Conservation (phyloP, 148 eudicot genomes). For the Euryodendron excelsum region DNA sequence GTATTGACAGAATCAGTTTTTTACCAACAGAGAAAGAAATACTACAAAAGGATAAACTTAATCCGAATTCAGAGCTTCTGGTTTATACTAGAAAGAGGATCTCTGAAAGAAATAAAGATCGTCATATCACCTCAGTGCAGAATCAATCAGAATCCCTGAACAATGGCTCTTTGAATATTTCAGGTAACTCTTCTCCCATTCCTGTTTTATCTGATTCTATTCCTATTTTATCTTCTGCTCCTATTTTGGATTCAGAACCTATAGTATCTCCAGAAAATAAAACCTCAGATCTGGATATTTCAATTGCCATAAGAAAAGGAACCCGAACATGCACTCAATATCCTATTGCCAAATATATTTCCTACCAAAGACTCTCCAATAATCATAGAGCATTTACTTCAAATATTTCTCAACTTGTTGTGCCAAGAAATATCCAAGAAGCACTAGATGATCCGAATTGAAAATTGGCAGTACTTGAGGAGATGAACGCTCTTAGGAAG, state of each 20-base stretch:
- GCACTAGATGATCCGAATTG: constrained; percentile 9
- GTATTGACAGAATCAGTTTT: no score
- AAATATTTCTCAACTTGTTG: not conserved
- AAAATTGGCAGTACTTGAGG: not conserved
- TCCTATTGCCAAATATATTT: not conserved
- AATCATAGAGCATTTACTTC: not conserved
- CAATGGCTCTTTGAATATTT: not conserved
- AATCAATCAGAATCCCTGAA: not conserved
- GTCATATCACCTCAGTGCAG: not conserved
- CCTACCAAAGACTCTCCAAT: not conserved
- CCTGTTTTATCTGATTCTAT: no score
- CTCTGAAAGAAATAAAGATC: not conserved
- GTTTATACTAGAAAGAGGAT: not conserved
- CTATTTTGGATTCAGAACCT: not conserved
- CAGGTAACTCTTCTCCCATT: not conserved
- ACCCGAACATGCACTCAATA: not conserved
- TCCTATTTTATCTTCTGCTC: no score
- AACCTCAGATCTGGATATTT: not conserved
- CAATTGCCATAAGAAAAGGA: not conserved
- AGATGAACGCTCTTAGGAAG: constrained; percentile 5
- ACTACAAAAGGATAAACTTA: not conserved
- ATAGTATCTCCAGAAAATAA: not conserved
- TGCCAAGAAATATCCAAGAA: not conserved
- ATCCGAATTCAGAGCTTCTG: not conserved
- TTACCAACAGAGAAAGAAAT: not conserved